Conservation (phyloP, 1,139 yeast genomes). For the Geotrichum aggregatum region DNA sequence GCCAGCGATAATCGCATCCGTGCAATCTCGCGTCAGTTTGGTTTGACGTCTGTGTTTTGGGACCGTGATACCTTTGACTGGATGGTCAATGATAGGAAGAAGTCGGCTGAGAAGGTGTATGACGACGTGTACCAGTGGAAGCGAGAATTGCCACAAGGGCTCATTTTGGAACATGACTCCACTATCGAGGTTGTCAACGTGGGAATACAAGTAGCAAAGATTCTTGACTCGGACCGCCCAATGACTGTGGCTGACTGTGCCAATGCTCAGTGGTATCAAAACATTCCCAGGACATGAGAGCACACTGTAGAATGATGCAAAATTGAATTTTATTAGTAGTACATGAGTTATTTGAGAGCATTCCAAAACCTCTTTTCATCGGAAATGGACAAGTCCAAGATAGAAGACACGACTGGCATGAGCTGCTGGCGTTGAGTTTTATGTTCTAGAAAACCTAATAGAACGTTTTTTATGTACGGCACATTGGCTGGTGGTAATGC, state of each 20-base stretch:
- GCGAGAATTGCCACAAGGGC: slow-evolving; percentile 44
- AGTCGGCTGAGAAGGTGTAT: slow-evolving; percentile 51
- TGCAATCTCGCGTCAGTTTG: slow-evolving; percentile 74
- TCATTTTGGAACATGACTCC: slow-evolving; percentile 84
- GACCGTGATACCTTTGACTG: slow-evolving; percentile 90
- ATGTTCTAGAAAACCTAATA: slow-evolving; percentile 84
- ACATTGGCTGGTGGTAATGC: slow-evolving; percentile 41
- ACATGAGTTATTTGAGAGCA: slow-evolving; percentile 44
- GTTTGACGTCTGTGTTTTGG: slow-evolving; percentile 87
- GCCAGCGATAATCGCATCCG: slow-evolving; percentile 86
- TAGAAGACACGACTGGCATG: slow-evolving; percentile 76
- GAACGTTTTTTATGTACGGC: slow-evolving; percentile 80
- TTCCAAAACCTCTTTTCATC: slow-evolving; percentile 69
- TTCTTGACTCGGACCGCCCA: slow-evolving; percentile 51
- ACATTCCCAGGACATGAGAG: slow-evolving; percentile 18
- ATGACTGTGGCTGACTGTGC: slow-evolving; percentile 85
- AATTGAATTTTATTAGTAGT: neutral
- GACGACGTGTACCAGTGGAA: slow-evolving; percentile 56
- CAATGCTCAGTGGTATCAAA: slow-evolving; percentile 49
- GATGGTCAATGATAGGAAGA: slow-evolving; percentile 50
- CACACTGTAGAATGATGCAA: neutral
- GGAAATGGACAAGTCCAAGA: slow-evolving; percentile 60
- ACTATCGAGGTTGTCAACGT: slow-evolving; percentile 61
- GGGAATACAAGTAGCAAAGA: slow-evolving; percentile 54
- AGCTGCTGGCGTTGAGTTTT: slow-evolving; percentile 83